Evolutionary conservation across 352 stramenopile genomes (phyloP).

Genomic region (Globisporangium paddicum): DNA sequence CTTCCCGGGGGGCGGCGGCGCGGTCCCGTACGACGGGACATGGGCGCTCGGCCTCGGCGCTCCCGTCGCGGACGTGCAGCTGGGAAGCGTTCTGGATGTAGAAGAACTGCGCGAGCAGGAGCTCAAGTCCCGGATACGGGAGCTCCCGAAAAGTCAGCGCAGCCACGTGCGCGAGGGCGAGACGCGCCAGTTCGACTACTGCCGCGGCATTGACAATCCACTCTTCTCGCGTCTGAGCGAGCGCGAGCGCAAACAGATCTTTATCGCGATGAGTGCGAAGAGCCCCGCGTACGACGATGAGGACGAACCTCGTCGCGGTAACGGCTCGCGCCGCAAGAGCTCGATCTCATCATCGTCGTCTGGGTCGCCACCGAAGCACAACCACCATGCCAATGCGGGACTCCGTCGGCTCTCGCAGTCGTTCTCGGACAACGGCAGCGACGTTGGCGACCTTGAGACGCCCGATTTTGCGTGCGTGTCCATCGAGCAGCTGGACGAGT

Average conservation of each 20-base stretch:
- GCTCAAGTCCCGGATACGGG: slow-evolving; percentile 52
- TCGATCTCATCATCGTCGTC: slow-evolving; percentile 15
- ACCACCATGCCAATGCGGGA: neutral
- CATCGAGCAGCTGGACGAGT: slow-evolving; percentile 81
- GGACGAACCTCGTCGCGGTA: slow-evolving; percentile 2
- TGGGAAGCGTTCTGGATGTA: slow-evolving; percentile 68
- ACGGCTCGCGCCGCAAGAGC: slow-evolving; percentile 4
- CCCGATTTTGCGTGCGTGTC: slow-evolving; percentile 77
- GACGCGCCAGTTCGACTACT: slow-evolving; percentile 82
- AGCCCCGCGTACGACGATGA: slow-evolving; percentile 17
- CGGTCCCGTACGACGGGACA: slow-evolving; percentile 77
- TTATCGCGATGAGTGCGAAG: slow-evolving; percentile 28
- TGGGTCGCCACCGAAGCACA: slow-evolving; percentile 11
- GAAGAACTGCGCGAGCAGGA: slow-evolving; percentile 45
- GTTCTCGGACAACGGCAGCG: slow-evolving; percentile 6
- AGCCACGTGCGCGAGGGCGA: slow-evolving; percentile 52
- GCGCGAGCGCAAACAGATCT: slow-evolving; percentile 62
- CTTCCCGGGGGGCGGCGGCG: slow-evolving; percentile 69
- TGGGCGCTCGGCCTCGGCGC: slow-evolving; percentile 74
- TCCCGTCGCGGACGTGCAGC: slow-evolving; percentile 51
- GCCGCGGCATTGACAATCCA: slow-evolving; percentile 62
- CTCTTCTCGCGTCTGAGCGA: slow-evolving; percentile 72
- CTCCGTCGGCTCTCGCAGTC: slow-evolving; percentile 12
- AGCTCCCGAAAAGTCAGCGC: slow-evolving; percentile 58
- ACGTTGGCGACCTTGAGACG: slow-evolving; percentile 7